A percentile compares a stretch with the other conserved stretches of the same genome.
phyloP scores from a whole-genome alignment of 169 alveolate genomes.

The Plasmodium reichenowi region DNA sequence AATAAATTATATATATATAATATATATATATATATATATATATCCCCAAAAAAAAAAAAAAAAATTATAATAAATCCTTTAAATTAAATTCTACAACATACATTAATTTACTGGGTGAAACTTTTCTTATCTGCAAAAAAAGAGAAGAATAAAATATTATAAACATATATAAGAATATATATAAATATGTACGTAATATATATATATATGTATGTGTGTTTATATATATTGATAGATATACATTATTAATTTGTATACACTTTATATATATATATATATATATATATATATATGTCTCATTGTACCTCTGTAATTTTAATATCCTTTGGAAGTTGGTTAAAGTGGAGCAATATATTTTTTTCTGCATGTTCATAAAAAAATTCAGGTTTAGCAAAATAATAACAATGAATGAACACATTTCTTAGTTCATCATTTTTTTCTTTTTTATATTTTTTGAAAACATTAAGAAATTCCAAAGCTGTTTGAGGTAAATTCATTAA shows the following conservation, averaged over 20 bases:
- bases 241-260: neutral
- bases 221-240: neutral
- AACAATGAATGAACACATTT: constrained; percentile 52
- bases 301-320: constrained; percentile 66
- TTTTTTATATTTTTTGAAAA: constrained; percentile 17
- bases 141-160: neutral
- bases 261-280: neutral
- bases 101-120: constrained; percentile 68
- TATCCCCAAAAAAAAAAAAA: neutral
- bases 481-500: constrained; percentile 93
- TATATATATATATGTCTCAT: neutral
- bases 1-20: no score
- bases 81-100: constrained; percentile 72
- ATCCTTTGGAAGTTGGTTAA: constrained; percentile 26
- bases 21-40: neutral
- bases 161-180: neutral
- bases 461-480: constrained; percentile 91
- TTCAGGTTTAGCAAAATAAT: constrained; percentile 64
- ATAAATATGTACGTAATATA: neutral
- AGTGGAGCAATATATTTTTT: constrained; percentile 30
- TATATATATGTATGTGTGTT: neutral
- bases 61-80: constrained; percentile 25
- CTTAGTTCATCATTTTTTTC: constrained; percentile 19
- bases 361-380: constrained; percentile 63
- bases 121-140: constrained; percentile 58